Percentiles rank a stretch among this genome's conserved stretches.
Evolutionary conservation across 2,329 filamentous ascomycete species (phyloP).

Genomic region (Mycosphaerelloides madeirae): DNA sequence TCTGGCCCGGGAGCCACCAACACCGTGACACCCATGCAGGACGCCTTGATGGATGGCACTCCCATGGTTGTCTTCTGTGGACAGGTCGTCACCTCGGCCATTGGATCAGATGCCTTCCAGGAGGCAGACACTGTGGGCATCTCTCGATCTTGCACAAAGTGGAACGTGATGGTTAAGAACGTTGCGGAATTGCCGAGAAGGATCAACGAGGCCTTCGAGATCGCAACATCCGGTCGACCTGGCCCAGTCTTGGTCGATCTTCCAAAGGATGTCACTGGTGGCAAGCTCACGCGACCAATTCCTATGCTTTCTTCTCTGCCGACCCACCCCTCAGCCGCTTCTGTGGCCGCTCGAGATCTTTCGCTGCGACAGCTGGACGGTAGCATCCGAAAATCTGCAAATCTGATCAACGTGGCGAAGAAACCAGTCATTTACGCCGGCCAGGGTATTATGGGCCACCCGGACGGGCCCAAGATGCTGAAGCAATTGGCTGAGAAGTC

Average conservation of each 20-base stretch:
- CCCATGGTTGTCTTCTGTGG: constrained; percentile 94
- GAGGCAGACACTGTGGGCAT: constrained; percentile 94
- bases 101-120: constrained; percentile 95
- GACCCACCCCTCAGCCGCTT: constrained; percentile 78
- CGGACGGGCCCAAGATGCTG: constrained; percentile 73
- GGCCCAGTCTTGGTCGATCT: constrained; percentile 93
- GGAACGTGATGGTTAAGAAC: constrained; percentile 98
- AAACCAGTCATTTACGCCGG: constrained; percentile 95
- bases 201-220: constrained; percentile 98
- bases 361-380: constrained; percentile 66
- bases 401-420: constrained; percentile 81
- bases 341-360: constrained; percentile 70
- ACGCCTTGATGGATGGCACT: constrained; percentile 90
- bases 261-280: constrained; percentile 92
- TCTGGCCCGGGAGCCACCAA: constrained; percentile 96
- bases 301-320: constrained; percentile 71
- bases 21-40: constrained; percentile 92
- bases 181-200: constrained; percentile 86
- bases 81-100: constrained; percentile 83
- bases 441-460: constrained; percentile 75
- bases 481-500: constrained; percentile 86
- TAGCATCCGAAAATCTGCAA: constrained; percentile 71
- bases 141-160: constrained; percentile 92
- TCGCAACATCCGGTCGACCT: constrained; percentile 87
- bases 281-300: constrained; percentile 76